Conservation (phyloP, 208 protist species). For the Trypanosoma melophagium region DNA sequence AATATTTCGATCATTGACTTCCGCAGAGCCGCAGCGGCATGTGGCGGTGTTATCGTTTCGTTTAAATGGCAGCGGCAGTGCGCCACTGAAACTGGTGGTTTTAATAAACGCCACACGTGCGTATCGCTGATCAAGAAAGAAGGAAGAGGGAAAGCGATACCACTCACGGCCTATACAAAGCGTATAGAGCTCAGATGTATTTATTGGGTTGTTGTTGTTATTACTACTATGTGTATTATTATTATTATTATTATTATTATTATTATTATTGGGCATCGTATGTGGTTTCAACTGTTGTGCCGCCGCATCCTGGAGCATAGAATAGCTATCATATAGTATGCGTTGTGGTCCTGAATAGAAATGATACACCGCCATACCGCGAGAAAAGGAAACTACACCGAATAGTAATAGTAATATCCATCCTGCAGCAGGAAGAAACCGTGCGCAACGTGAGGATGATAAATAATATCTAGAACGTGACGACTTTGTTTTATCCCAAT, state of each 20-base stretch:
- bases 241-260: too few species aligned
- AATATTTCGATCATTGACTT: slow-evolving; percentile 55
- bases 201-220: too few species aligned
- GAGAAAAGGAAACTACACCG: slow-evolving; percentile 53
- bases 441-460: neutral
- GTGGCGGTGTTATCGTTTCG: slow-evolving; percentile 18
- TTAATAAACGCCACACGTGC: slow-evolving; percentile 47
- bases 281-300: slow-evolving; percentile 18
- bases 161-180: slow-evolving; percentile 94
- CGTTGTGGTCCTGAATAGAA: slow-evolving; percentile 82
- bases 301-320: slow-evolving; percentile 44
- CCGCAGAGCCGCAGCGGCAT: slow-evolving; percentile 38
- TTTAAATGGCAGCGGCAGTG: slow-evolving; percentile 47
- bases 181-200: slow-evolving; percentile 28
- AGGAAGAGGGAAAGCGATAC: slow-evolving; percentile 93
- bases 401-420: slow-evolving; percentile 50
- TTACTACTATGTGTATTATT: too few species aligned
- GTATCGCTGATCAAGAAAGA: slow-evolving; percentile 78
- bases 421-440: slow-evolving; percentile 19
- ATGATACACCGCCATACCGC: slow-evolving; percentile 55
- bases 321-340: slow-evolving; percentile 56
- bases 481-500: neutral
- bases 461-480: neutral
- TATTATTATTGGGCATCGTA: too few species aligned
- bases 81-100: slow-evolving; percentile 31